These are phyloP conservation scores for Kwoniella bestiolae DNA, from an alignment of 768 basidiomycete species.

Conservation along the genomic window DNA sequence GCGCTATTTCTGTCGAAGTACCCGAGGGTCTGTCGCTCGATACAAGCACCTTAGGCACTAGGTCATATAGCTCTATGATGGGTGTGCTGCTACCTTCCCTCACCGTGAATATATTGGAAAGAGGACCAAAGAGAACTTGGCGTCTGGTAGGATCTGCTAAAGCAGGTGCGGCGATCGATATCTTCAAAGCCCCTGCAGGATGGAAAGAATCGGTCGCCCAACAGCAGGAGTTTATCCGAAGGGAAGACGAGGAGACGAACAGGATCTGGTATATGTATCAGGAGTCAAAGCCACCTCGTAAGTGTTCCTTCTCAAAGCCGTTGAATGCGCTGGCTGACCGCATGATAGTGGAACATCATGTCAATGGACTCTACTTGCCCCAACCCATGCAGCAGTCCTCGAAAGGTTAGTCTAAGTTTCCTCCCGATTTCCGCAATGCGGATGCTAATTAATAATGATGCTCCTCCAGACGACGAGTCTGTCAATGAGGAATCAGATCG, in stretches of 20 bases:
- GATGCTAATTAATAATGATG: conserved; percentile 16
- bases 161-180: conserved; percentile 68
- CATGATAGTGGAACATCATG: conserved; percentile 18
- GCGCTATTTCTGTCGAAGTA: conserved; percentile 65
- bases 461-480: conserved; percentile 13
- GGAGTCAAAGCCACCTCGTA: conserved; percentile 11
- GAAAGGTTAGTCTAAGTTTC: not conserved
- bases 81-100: conserved; percentile 66
- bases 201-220: conserved; percentile 63
- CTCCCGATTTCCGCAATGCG: not conserved
- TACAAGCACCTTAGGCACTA: conserved; percentile 75
- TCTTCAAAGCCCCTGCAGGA: conserved; percentile 69
- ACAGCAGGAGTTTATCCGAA: conserved; percentile 70
- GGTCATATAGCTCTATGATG: conserved; percentile 68
- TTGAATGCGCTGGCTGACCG: conserved; percentile 9
- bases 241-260: conserved; percentile 72
- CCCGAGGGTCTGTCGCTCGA: conserved; percentile 69
- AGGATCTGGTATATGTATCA: conserved; percentile 58
- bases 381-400: conserved; percentile 18
- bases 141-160: conserved; percentile 66
- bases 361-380: conserved; percentile 43
- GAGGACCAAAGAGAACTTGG: conserved; percentile 61
- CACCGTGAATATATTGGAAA: conserved; percentile 62
- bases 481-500: not conserved
- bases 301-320: not conserved